Evolutionary conservation across 2,329 filamentous ascomycete species (phyloP).

Genomic region (Seiridium cupressi): DNA sequence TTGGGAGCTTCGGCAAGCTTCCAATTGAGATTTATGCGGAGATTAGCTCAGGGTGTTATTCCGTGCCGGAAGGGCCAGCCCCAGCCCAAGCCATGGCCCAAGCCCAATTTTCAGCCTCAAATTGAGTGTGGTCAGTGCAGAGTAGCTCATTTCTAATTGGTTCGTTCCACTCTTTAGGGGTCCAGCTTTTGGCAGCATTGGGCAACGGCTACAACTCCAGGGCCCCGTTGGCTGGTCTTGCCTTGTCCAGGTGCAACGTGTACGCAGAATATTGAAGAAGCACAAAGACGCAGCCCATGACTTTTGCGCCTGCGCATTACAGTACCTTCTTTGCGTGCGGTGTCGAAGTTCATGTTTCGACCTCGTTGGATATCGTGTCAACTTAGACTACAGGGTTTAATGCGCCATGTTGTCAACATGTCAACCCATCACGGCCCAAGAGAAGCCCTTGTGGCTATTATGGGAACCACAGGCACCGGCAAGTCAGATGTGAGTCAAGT

Average conservation of each 20-base stretch:
- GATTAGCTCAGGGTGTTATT: neutral
- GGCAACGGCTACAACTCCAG: neutral
- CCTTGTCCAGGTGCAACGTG: too few relatives aligned
- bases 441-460: slow-evolving; percentile 72
- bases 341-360: neutral
- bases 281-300: too few relatives aligned
- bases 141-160: neutral
- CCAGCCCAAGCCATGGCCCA: neutral
- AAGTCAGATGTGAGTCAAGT: slow-evolving; percentile 37
- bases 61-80: neutral
- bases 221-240: too few relatives aligned
- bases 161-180: neutral
- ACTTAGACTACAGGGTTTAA: neutral
- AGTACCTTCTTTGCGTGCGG: too few relatives aligned
- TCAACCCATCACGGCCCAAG: slow-evolving; percentile 34
- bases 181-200: neutral
- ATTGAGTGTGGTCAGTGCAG: neutral
- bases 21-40: neutral
- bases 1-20: slow-evolving; percentile 1
- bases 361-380: neutral
- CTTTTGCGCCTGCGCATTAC: too few relatives aligned
- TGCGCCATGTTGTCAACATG: slow-evolving; percentile 34
- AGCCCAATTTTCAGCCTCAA: neutral
- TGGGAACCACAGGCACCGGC: slow-evolving; percentile 90
- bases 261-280: too few relatives aligned